These are phyloP conservation scores for Thelonectria blattea DNA, from an alignment of 2,329 filamentous ascomycete genomes.

Conservation along the genomic window DNA sequence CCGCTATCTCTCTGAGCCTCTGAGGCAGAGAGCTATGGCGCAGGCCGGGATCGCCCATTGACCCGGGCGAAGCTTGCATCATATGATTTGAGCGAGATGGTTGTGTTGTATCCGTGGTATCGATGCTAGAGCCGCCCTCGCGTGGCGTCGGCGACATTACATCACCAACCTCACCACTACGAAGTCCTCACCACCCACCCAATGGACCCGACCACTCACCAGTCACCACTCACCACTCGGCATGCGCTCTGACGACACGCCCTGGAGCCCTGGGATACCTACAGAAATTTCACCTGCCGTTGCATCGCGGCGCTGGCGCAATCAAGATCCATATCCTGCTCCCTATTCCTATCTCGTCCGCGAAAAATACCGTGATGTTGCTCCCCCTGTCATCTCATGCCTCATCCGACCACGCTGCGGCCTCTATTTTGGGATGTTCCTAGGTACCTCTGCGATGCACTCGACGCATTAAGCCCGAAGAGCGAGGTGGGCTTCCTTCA, in stretches of 20 bases:
- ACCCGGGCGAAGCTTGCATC: conserved; percentile 31
- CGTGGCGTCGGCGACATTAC: conserved; percentile 33
- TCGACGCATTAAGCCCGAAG: neutral
- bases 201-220: neutral
- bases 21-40: neutral
- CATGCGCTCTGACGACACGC: conserved; percentile 5
- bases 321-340: conserved; percentile 10
- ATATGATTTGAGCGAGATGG: conserved; percentile 30
- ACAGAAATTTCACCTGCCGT: neutral
- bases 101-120: neutral
- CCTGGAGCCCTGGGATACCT: too few species aligned
- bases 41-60: conserved; percentile 4
- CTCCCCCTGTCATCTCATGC: conserved; percentile 12
- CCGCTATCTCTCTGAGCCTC: conserved; percentile 7
- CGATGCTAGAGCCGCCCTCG: conserved; percentile 29
- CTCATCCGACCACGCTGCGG: conserved; percentile 12
- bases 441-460: conserved; percentile 1
- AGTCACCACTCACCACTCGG: conserved; percentile 7
- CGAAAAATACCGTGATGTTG: conserved; percentile 20
- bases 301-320: conserved; percentile 11
- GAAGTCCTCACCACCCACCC: neutral
- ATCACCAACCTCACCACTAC: conserved; percentile 30
- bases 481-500: neutral
- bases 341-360: conserved; percentile 7
- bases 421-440: conserved; percentile 15